Evolutionary conservation across 768 basidiomycete species (phyloP), one percentile per base, ranked within the genome.

Genomic region (Saitozyma podzolica): DNA sequence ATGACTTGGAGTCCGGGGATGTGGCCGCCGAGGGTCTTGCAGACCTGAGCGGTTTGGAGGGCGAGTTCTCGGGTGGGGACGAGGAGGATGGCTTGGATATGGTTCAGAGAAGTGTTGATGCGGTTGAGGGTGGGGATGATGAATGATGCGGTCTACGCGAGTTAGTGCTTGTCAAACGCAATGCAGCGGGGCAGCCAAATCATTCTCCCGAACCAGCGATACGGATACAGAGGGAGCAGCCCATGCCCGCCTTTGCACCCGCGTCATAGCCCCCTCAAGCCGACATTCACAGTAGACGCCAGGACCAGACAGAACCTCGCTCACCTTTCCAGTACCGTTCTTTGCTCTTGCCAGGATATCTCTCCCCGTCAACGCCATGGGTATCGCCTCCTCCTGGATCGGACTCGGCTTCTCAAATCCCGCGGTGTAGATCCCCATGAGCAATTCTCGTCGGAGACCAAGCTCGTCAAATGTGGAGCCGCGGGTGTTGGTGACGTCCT

Each of bases 371-470:
- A 98, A 87, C 45, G 94, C 93, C 72, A 92, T 87, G 59, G 95
- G 95, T 73, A 97, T 97, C 57, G 95, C 91, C 83, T 96, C 91
- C 86, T 99, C 95, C 84, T 99, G 95, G 81, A 99, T 97, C 65
- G 95, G 95, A 29, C 92, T 95, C 49, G 95, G 95, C 70, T 85
- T 88, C 82, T 98, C 95, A 56, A 82, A 81, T 61, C 95, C 95
- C 69, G 94, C 96, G 82, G 97, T 93, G 73, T 94, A 99, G 80
- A 98, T 96, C 74, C 95, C 95, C 95, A 99, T 98, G 79, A 99
- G 87, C 64, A 99, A 87, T 82, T 98, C 95, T 69, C 95, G 87
- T 59, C 89, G 86, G 76, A 95, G 85, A 80, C 82, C 86, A 87
- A 93, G 90, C 77, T 94, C 92, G 82, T 99, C 96, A 68, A 96